Percentiles rank a stretch among this genome's conserved stretches.
Conservation (phyloP, 2,329 filamentous ascomycete species). For the Talaromyces sp. region DNA sequence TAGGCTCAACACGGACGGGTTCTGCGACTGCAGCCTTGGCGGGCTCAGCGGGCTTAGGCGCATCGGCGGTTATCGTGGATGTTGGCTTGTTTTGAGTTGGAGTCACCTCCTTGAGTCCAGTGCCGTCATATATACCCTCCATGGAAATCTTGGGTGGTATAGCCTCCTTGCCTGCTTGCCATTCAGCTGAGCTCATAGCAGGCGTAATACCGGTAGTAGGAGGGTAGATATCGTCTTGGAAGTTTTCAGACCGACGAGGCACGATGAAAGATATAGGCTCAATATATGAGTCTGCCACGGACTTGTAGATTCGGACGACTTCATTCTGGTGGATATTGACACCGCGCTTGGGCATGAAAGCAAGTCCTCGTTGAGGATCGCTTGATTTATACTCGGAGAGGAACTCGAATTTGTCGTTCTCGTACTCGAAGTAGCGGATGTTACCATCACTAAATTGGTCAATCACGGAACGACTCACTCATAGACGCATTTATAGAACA, state of each 20-base stretch:
- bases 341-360: constrained; percentile 89
- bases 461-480: constrained; percentile 8
- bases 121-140: constrained; percentile 84
- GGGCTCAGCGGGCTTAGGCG: constrained; percentile 44
- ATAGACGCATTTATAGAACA: background rate
- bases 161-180: constrained; percentile 78
- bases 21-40: constrained; percentile 29
- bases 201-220: constrained; percentile 75
- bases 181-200: constrained; percentile 73
- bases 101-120: constrained; percentile 68
- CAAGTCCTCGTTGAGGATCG: constrained; percentile 90
- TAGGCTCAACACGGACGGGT: constrained; percentile 24
- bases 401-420: constrained; percentile 98
- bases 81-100: constrained; percentile 38
- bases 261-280: constrained; percentile 98
- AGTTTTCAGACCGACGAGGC: constrained; percentile 83
- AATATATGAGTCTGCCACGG: constrained; percentile 87
- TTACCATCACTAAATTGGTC: constrained; percentile 71
- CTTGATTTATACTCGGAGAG: constrained; percentile 95
- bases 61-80: constrained; percentile 35
- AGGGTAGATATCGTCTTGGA: constrained; percentile 96
- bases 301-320: constrained; percentile 93
- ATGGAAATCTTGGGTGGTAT: constrained; percentile 89
- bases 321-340: constrained; percentile 98
- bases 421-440: constrained; percentile 97